Percentiles rank a stretch among this genome's conserved stretches.
Conservation (phyloP, 1,284 basidiomycete genomes). For the Rhodotorula sp. region DNA sequence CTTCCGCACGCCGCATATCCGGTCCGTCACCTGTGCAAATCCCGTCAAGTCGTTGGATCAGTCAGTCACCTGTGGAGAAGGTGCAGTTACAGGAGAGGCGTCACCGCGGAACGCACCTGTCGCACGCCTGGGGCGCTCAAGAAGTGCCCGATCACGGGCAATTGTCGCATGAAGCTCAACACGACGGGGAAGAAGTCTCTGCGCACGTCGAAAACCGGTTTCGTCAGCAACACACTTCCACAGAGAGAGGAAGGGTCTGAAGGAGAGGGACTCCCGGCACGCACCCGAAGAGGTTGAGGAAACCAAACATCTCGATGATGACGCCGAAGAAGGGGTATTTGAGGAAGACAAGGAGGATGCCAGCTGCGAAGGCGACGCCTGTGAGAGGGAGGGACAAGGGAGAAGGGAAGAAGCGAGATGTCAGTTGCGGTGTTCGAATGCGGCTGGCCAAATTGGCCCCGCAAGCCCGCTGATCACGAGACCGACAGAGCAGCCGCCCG, state of each 20-base stretch:
- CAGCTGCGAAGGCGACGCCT: conserved; percentile 79
- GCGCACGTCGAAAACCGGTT: conserved; percentile 17
- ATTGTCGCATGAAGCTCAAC: conserved; percentile 88
- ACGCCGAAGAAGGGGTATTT: conserved; percentile 94
- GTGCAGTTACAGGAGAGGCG: not conserved
- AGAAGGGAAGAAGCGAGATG: not conserved
- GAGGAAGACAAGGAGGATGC: conserved; percentile 79
- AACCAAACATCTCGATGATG: conserved; percentile 90
- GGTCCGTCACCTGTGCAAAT: conserved; percentile 47
- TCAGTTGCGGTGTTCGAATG: not conserved
- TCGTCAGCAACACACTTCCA: not conserved
- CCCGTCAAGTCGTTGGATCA: not conserved
- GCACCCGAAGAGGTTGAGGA: conserved; percentile 96
- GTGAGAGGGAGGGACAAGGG: not conserved
- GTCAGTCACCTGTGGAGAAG: too few species aligned
- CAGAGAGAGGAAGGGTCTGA: not conserved
- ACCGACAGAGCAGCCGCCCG: not conserved
- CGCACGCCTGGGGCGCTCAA: conserved; percentile 67
- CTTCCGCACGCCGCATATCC: conserved; percentile 49
- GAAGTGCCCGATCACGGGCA: conserved; percentile 86
- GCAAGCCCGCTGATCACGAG: too few species aligned
- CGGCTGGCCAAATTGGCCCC: not conserved
- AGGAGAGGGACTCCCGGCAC: conserved; percentile 47
- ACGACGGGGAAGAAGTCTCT: conserved; percentile 99
- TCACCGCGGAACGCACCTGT: conserved; percentile 44